Conservation (phyloP, 2,329 filamentous ascomycete species). For the Calonectria montana region DNA sequence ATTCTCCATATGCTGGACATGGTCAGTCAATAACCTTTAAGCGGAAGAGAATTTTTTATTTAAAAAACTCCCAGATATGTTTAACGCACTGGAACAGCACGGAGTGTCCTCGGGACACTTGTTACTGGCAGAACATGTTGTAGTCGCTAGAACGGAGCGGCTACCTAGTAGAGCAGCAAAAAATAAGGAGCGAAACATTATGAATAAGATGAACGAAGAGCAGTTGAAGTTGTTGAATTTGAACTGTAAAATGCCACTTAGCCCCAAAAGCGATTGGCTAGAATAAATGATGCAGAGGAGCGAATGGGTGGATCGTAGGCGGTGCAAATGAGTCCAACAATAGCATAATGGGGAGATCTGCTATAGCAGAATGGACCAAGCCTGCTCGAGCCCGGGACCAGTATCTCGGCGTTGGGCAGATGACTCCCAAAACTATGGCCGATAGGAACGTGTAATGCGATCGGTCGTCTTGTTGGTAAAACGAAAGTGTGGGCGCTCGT, state of each 20-base stretch:
- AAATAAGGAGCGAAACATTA: constrained; percentile 48
- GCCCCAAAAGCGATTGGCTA: background rate
- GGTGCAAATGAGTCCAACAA: background rate
- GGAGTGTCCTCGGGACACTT: constrained; percentile 79
- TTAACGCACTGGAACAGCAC: constrained; percentile 81
- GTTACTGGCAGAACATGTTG: constrained; percentile 41
- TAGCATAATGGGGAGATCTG: background rate
- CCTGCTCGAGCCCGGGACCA: no score
- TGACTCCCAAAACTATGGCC: background rate
- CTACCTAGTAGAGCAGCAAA: constrained; percentile 46
- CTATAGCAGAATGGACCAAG: background rate
- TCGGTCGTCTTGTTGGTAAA: background rate
- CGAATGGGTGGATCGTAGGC: background rate
- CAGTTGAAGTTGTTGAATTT: background rate
- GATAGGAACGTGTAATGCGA: background rate
- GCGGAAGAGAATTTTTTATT: background rate
- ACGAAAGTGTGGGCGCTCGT: background rate
- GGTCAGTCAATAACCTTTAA: background rate
- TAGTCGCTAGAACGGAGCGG: constrained; percentile 49
- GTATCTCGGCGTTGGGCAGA: background rate
- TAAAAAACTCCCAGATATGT: background rate
- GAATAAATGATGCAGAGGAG: background rate
- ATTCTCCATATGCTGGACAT: constrained; percentile 84
- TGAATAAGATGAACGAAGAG: constrained; percentile 22
- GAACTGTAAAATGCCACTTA: background rate